phyloP scores from a whole-genome alignment of 176 grass and related monocot genomes.

The Lolium rigidum region DNA sequence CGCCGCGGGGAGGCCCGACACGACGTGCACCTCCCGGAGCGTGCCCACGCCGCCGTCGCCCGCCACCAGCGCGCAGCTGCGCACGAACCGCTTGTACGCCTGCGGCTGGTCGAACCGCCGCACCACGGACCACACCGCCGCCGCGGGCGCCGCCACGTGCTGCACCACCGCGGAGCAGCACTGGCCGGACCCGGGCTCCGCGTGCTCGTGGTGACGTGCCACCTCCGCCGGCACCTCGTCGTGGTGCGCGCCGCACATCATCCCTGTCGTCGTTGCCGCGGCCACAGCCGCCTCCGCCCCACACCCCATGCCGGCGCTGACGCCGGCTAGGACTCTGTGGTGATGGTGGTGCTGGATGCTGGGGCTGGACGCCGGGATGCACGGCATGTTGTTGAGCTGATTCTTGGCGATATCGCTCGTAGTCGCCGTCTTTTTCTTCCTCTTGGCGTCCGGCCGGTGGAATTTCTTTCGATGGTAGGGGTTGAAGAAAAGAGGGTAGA shows the following conservation, averaged over 20 bases:
- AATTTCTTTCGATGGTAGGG: constrained; percentile 47
- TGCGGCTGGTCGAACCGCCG: constrained; percentile 95
- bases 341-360: constrained; percentile 61
- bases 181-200: constrained; percentile 46
- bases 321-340: constrained; percentile 41
- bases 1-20: constrained; percentile 87
- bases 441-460: background rate
- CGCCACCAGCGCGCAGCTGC: constrained; percentile 76
- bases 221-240: constrained; percentile 68
- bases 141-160: constrained; percentile 72
- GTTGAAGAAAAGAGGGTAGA: constrained; percentile 29
- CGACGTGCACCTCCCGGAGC: constrained; percentile 84
- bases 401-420: background rate
- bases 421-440: background rate
- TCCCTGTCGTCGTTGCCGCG: background rate
- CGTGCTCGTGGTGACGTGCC: constrained; percentile 80
- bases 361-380: constrained; percentile 62
- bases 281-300: constrained; percentile 33
- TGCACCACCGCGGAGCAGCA: constrained; percentile 94
- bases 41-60: constrained; percentile 91
- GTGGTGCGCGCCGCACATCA: constrained; percentile 51
- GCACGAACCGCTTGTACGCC: constrained; percentile 89
- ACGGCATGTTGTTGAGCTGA: constrained; percentile 64
- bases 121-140: constrained; percentile 86
- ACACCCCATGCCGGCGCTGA: constrained; percentile 31